Percentiles rank a stretch among this genome's conserved stretches.
These are phyloP conservation scores for Heritiera fomes DNA, from an alignment of 345 rosid species.

Conservation along the genomic window DNA sequence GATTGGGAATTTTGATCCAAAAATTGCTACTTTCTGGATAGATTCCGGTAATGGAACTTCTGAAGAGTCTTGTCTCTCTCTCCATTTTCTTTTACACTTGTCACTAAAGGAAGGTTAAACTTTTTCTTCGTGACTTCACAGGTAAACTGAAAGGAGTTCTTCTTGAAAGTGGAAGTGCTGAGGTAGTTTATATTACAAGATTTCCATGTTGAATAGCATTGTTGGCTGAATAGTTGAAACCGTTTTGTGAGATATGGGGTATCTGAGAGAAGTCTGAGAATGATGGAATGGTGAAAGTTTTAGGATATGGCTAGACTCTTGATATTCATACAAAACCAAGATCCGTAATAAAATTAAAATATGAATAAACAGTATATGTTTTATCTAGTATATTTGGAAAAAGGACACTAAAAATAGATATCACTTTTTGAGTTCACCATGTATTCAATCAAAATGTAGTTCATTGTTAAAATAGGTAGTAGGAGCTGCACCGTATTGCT, in stretches of 20 bases:
- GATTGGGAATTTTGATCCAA: slow-evolving; percentile 86
- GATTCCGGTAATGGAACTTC: slow-evolving; percentile 59
- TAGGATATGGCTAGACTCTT: not conserved
- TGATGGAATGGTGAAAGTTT: not conserved
- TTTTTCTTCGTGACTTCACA: slow-evolving; percentile 29
- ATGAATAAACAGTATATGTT: no score
- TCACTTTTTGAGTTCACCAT: not conserved
- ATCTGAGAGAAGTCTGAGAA: not conserved
- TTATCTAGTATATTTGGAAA: not conserved
- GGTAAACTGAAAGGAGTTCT: slow-evolving; percentile 95
- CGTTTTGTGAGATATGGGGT: not conserved
- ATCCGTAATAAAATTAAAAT: not conserved
- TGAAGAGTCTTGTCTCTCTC: not conserved
- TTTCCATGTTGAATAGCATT: not conserved
- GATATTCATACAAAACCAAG: not conserved
- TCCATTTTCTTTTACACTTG: slow-evolving; percentile 3
- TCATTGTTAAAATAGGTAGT: not conserved
- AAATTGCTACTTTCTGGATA: slow-evolving; percentile 93
- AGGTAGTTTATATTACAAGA: slow-evolving; percentile 50
- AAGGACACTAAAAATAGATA: not conserved
- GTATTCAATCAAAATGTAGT: not conserved
- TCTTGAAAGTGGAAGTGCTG: slow-evolving; percentile 88
- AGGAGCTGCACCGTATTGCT: not conserved
- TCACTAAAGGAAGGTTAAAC: not conserved
- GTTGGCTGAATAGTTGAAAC: not conserved